Base-by-base conservation (phyloP, 495 filamentous ascomycete species). In the Penicillium flavigenum region DNA sequence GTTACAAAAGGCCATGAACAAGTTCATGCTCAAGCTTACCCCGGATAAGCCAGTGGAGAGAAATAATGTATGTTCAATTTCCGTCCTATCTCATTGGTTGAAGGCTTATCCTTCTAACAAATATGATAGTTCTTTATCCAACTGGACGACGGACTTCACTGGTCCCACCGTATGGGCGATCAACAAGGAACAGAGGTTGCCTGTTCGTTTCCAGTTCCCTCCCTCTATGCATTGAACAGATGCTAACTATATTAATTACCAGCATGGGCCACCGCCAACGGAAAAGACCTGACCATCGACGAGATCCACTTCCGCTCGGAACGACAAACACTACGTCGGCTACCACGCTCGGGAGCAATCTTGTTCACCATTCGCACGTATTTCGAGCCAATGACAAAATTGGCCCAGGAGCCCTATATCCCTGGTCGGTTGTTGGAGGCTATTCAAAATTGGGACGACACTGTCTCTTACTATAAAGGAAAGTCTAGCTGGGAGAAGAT, bases 381-480 rank as follows among this genome's bases (percentile, higher is more conserved):
- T 61, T 87, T 88, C 55, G 76, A 82, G 39, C 84, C 83, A 0
- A 72, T 88, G 49, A 81, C 70, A 12, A 79, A 82, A 47, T 75
- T 88, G 44, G 76, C 72, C 5, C 70, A 85, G 65, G 84, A 88
- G 65, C 78, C 80, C 12, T 83, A 83, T 45, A 79, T 87, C 3
- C 86, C 86, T 0, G 85, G 86, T 0, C 67, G 86, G 39, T 59
- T 88, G 58, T 84, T 84, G 24, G 84, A 83, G 55, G 86, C 85
- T 11, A 73, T 88, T 6, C 72, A 88, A 49, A 90, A 83, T 71
- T 91, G 88, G 89, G 85, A 85, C 2, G 83, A 88, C 26, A 86
- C 89, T 68, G 88, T 91, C 5, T 79, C 79, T 39, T 76, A 69
- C 68, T 91, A 92, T 61, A 90, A 90, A 73, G 88, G 89, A 1